Base-by-base conservation (phyloP, 108 stramenopile species). In the Pseudonitzschia pungens region DNA sequence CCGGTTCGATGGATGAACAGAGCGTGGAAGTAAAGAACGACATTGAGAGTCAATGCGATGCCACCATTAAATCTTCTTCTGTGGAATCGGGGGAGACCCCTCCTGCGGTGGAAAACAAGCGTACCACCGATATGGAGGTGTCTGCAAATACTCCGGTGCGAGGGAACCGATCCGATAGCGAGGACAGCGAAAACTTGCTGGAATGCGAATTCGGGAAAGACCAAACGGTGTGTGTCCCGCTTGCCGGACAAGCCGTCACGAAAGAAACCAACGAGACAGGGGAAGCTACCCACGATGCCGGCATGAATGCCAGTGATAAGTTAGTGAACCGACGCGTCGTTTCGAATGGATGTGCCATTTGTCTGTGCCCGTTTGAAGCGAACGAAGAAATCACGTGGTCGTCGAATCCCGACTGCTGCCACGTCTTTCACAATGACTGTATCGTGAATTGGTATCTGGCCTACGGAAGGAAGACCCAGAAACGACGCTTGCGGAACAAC, bases 361-460 rank as follows among this genome's bases (percentile, higher is more conserved):
- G 89, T 59, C 72, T 87, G 15, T 65, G 56, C 24, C 69, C 70
- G 42, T 87, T 83, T 48, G 70, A 77, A 68, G 26, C 50, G 9
- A 78, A 76, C 28, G 87, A 87, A 22, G 66, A 66, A 31, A 74
- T 90, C 16, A 80, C 85, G 28, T 90, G 87, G 87, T 74, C 85
- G 11, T 73, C 85, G 36, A 90, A 87, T 59, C 54, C 22, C 12
- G 63, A 65, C 20, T 91, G 89, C 55, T 60, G 64, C 4, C 89
- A 91, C 40, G 80, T 85, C 14, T 91, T 87, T 75, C 89, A 91
- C 65, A 79, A 77, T 21, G 85, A 84, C 31, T 91, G 89, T 56
- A 82, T 91, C 16, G 45, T 82, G 20, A 71, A 85, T 52, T 91
- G 89, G 89, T 75, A 86, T 28, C 72, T 81, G 28, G 79, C 84